Evolutionary conservation across 345 rosid genomes (phyloP).

Genomic region (Gossypium turneri): DNA sequence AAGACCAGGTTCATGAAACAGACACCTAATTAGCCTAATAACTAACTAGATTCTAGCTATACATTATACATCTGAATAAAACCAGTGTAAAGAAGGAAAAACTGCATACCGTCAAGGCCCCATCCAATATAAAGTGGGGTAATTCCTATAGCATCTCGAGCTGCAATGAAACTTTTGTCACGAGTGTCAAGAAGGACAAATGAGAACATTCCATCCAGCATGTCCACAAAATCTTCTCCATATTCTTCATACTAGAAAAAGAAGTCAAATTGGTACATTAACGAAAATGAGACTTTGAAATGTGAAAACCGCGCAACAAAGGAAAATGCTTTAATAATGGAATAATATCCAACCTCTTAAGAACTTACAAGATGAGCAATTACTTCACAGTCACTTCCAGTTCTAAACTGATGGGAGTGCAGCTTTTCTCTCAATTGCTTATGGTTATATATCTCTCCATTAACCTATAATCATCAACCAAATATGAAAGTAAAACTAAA

Average conservation of each 20-base stretch:
- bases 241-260: conserved; percentile 65
- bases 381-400: conserved; percentile 91
- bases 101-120: conserved; percentile 74
- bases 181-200: conserved; percentile 75
- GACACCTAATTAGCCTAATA: background rate
- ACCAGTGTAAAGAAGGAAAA: conserved; percentile 8
- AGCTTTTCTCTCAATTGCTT: conserved; percentile 51
- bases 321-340: background rate
- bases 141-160: conserved; percentile 73
- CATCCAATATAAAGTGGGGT: conserved; percentile 82
- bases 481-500: conserved; percentile 1
- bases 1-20: background rate
- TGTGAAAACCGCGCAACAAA: background rate
- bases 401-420: conserved; percentile 58
- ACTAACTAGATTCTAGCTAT: background rate
- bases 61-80: background rate
- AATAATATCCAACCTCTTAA: conserved; percentile 7
- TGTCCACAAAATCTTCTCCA: conserved; percentile 66
- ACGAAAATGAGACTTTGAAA: background rate
- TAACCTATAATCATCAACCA: conserved; percentile 45
- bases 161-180: conserved; percentile 73
- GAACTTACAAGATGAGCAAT: conserved; percentile 80
- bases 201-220: conserved; percentile 88
- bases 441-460: conserved; percentile 90
- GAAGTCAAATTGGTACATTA: background rate